Evolutionary conservation across 441 rosid genomes (phyloP), one percentile per base, ranked within the genome.

Genomic region (Macaranga tanarius): DNA sequence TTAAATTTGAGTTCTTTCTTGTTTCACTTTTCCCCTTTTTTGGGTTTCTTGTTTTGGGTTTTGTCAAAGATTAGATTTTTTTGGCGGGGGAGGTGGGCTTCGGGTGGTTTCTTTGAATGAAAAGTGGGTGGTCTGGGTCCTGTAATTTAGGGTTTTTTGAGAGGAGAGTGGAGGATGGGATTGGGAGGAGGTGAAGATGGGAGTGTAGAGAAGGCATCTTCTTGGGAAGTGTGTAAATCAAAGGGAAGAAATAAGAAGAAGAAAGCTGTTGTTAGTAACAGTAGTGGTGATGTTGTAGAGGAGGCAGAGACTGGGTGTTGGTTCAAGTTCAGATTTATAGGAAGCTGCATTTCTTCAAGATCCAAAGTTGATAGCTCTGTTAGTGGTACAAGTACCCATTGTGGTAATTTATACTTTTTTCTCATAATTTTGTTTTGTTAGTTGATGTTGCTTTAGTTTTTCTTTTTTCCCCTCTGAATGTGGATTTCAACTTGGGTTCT

Each of bases 331-430:
- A 81, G 92, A 86, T 85, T 90, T 76, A 82, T 90, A 55, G 84
- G 90, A 52, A 84, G 93, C 87, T 90, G 97, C 86, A 86, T 87
- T 80, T 83, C 96, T 88, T 88, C 99, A 69, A 90, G 93, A 83
- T 82, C 99, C 86, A 92, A 95, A 80, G 96, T 92, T 70, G 99
- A 92, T 82, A 91, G 81, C 80, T 91, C 99, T 81, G 81, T 82
- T 68, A 85, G 91, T 75, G 89, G 87, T 77, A 83, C 90, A 69
- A 85, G 84, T 73, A 75, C 90, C 19, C 86, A 78, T 79, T 87
- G 64, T 71, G 96, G 99, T 95, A 90, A 85, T 56, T 58, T 11
- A 31, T 52, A 40, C 22, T 44, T 69, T 67, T 69, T 61, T 58
- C 28, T 73, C 22, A 5, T 16, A 42, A 51, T 52, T 77, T 56